These are phyloP conservation scores for Acacia acuminata DNA, from an alignment of 306 rosid species.

Conservation along the genomic window DNA sequence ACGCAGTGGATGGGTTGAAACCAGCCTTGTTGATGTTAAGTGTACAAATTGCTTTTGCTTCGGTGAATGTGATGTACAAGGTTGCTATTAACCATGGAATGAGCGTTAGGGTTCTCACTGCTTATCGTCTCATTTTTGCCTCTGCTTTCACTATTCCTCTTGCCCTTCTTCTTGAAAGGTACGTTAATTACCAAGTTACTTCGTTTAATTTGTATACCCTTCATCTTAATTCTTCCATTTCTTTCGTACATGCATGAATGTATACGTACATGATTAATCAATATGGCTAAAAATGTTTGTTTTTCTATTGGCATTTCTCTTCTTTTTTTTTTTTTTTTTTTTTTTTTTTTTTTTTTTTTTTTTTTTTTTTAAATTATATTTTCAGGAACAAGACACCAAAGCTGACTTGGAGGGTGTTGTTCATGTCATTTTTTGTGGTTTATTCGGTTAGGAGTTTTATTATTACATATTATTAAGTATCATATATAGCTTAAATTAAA, in stretches of 20 bases:
- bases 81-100: constrained; percentile 3
- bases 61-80: constrained; percentile 5
- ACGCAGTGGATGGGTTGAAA: neutral
- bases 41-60: constrained; percentile 7
- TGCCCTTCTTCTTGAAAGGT: neutral
- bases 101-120: constrained; percentile 7
- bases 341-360: too few relatives aligned
- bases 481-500: neutral
- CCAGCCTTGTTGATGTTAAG: neutral
- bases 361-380: too few relatives aligned
- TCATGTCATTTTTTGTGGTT: constrained; percentile 40
- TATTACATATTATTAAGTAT: neutral
- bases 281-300: neutral
- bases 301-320: neutral
- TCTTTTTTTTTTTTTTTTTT: too few relatives aligned
- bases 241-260: too few relatives aligned
- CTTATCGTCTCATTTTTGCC: constrained; percentile 6
- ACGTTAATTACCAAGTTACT: too few relatives aligned
- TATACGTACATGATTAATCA: neutral
- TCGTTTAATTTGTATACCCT: too few relatives aligned
- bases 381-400: constrained; percentile 46
- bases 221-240: too few relatives aligned
- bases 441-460: constrained; percentile 44
- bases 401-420: constrained; percentile 41
- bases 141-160: constrained; percentile 5